These are phyloP conservation scores for Hygrocybe punicea DNA, from an alignment of 768 basidiomycete genomes.

Conservation along the genomic window DNA sequence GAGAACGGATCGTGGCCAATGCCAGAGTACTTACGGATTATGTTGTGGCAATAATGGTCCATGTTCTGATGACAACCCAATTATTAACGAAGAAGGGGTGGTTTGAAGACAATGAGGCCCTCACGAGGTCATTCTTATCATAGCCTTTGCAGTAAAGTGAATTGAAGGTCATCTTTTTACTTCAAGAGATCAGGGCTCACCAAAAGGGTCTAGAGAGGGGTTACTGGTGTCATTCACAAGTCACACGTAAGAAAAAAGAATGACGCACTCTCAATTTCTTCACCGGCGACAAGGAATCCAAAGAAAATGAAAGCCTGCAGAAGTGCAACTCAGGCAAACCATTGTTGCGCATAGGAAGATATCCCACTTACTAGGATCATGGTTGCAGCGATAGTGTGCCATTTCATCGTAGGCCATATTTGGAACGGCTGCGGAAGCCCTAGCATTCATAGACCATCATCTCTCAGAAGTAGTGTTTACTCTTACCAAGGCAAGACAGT, in stretches of 20 bases:
- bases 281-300: conserved; percentile 69
- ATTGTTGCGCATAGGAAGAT: neutral
- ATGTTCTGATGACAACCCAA: conserved; percentile 48
- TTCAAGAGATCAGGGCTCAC: conserved; percentile 1
- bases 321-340: neutral
- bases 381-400: conserved; percentile 65
- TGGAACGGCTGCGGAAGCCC: conserved; percentile 54
- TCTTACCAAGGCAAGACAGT: conserved; percentile 57
- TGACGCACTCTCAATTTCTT: conserved; percentile 65
- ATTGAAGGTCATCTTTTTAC: neutral
- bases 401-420: conserved; percentile 50
- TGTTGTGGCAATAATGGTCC: conserved; percentile 68
- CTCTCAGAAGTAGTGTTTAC: neutral
- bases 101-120: conserved; percentile 19
- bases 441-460: neutral
- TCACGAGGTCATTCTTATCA: conserved; percentile 68
- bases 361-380: conserved; percentile 41
- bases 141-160: conserved; percentile 43
- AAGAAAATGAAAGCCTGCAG: conserved; percentile 64
- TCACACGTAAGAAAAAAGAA: conserved; percentile 5
- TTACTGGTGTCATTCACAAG: neutral
- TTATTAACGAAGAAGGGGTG: conserved; percentile 3
- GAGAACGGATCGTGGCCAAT: conserved; percentile 2
- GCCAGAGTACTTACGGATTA: conserved; percentile 49
- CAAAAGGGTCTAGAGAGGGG: conserved; percentile 41